phyloP scores from a whole-genome alignment of 176 grass and related monocot species.

The Bothriochloa decipiens region DNA sequence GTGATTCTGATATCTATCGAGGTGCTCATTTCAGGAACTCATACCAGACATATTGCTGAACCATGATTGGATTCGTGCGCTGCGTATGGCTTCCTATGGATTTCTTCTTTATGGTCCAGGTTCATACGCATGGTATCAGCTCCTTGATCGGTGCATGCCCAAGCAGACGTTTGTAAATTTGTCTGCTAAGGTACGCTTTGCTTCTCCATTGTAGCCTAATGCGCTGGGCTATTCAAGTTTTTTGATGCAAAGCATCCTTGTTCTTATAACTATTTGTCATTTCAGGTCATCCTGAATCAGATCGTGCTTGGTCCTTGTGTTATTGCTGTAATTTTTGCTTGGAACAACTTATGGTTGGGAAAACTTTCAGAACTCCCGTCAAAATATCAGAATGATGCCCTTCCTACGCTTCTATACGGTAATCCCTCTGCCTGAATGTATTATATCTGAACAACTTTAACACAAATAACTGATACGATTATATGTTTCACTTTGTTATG shows the following conservation, averaged over 20 bases:
- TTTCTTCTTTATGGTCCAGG: conserved; percentile 95
- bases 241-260: background rate
- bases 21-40: conserved; percentile 55
- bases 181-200: conserved; percentile 69
- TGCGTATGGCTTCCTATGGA: conserved; percentile 86
- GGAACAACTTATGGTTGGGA: conserved; percentile 93
- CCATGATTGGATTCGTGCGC: conserved; percentile 79
- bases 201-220: conserved; percentile 1
- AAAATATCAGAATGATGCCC: conserved; percentile 89
- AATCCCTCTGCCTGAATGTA: conserved; percentile 24
- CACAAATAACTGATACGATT: conserved; percentile 18
- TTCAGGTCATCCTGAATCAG: conserved; percentile 93
- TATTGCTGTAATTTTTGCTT: conserved; percentile 92
- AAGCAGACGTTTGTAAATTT: conserved; percentile 64
- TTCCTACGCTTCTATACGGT: conserved; percentile 94
- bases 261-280: conserved; percentile 36
- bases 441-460: background rate
- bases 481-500: conserved; percentile 26
- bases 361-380: conserved; percentile 83
- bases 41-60: conserved; percentile 54
- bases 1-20: conserved; percentile 29
- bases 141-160: conserved; percentile 87
- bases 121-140: conserved; percentile 77
- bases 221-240: background rate
- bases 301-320: conserved; percentile 95